Percentiles rank a stretch among this genome's conserved stretches.
Conservation (phyloP, 257 asterid genomes). For the Solanum rostratum region DNA sequence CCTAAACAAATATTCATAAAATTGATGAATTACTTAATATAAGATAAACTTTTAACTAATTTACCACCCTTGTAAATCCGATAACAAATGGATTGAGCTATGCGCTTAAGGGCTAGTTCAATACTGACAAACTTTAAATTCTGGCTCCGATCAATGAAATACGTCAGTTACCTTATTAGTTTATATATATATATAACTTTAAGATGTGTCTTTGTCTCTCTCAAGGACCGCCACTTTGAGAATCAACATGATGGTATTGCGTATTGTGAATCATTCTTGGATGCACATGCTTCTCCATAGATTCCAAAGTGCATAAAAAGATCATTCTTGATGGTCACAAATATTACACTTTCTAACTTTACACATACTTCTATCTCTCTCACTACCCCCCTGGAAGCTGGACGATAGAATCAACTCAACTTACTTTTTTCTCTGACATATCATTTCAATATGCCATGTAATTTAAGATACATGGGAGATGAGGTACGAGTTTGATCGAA, state of each 20-base stretch:
- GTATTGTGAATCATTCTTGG: conserved; percentile 1
- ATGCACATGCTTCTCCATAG: conserved; percentile 2
- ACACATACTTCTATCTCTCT: neutral
- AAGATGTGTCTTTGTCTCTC: neutral
- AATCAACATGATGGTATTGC: neutral
- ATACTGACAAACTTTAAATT: neutral
- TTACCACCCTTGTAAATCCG: neutral
- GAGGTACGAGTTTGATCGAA: rapidly evolving
- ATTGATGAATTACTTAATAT: neutral
- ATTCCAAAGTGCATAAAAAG: conserved; percentile 7
- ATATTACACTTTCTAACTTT: neutral
- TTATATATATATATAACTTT: neutral
- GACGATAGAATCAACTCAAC: neutral
- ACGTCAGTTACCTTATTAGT: neutral
- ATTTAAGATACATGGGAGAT: neutral
- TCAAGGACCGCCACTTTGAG: conserved; percentile 18
- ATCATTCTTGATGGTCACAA: neutral
- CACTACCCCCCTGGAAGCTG: neutral
- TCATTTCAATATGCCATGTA: neutral
- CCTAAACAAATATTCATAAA: neutral
- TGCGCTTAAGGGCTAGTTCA: neutral
- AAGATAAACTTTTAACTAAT: neutral
- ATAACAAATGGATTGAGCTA: neutral
- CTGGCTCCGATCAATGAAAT: neutral
- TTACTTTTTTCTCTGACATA: neutral